Conservation (phyloP, 768 basidiomycete genomes). For the Tricholoma hemisulphureum region DNA sequence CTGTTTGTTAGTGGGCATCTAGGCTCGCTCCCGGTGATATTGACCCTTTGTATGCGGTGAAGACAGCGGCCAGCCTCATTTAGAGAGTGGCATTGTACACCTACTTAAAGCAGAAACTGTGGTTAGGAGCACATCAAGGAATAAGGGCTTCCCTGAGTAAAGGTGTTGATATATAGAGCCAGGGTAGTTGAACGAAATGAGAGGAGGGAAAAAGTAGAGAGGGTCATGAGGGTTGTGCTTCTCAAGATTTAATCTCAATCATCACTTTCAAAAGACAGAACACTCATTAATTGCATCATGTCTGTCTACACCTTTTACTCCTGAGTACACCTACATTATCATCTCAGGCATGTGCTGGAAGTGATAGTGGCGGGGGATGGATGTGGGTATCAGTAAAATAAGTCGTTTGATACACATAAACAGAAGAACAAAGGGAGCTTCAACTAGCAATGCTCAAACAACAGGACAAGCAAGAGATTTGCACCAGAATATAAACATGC, state of each 20-base stretch:
- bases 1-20: conserved; percentile 95
- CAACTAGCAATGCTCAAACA: too few relatives aligned
- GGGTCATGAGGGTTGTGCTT: conserved; percentile 64
- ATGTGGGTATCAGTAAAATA: too few relatives aligned
- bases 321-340: conserved; percentile 72
- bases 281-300: conserved; percentile 72
- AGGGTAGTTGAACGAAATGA: conserved; percentile 77
- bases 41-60: conserved; percentile 90
- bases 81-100: conserved; percentile 88
- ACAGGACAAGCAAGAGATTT: too few relatives aligned
- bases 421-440: too few relatives aligned
- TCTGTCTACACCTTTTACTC: conserved; percentile 71
- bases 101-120: conserved; percentile 92
- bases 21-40: conserved; percentile 97
- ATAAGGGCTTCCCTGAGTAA: conserved; percentile 95
- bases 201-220: conserved; percentile 75
- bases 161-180: conserved; percentile 80
- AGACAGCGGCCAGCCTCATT: conserved; percentile 93
- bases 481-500: too few relatives aligned
- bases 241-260: background rate
- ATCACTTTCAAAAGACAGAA: conserved; percentile 36
- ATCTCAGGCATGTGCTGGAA: conserved; percentile 89
- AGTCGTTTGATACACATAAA: too few relatives aligned
- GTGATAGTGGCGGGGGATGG: too few relatives aligned
- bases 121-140: conserved; percentile 89